Evolutionary conservation across 495 filamentous ascomycete genomes (phyloP), one percentile per base, ranked within the genome.

Genomic region (Penicillium steckii): DNA sequence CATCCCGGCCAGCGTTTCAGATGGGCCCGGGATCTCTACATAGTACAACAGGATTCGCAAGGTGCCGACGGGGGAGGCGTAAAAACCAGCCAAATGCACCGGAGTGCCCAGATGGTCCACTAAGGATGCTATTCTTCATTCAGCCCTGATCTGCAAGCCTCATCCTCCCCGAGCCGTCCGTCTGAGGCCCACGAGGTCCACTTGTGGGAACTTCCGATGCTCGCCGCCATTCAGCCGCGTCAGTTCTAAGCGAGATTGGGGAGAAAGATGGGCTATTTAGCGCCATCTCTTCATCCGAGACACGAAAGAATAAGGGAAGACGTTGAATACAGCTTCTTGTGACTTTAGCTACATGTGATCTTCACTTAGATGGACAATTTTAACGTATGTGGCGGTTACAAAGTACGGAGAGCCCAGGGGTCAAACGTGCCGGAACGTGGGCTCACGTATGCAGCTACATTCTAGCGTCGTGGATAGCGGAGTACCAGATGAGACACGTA

Each of bases 221-320:
- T 23, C 38, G 7, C 23, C 38, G 17, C 38, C 19, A 41, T 41
- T 41, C 19, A 23, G 7, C 38, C 38, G 19, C 38, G 18, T 23
- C 38, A 41, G 38, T 41, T 23, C 38, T 41, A 41, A 41, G 38
- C 38, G 38, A 41, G 19, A 41, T 23, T 41, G 38, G 13, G 38
- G n/a, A n/a, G n/a, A n/a, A n/a, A n/a, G n/a, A n/a, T n/a, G n/a
- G n/a, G n/a, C n/a, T n/a, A n/a, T n/a, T n/a, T n/a, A n/a, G n/a
- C n/a, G n/a, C n/a, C n/a, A n/a, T n/a, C n/a, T n/a, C n/a, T n/a
- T n/a, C n/a, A n/a, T n/a, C n/a, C 38, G 17, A 41, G 38, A 41
- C 7, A 41, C 33, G 33, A 37, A n/a, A n/a, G n/a, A n/a, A n/a
- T n/a, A n/a, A n/a, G n/a, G n/a, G n/a, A n/a, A n/a, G n/a, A n/a